Percentiles rank a stretch among this genome's conserved stretches.
phyloP scores from a whole-genome alignment of 257 asterid genomes.

The Prunella vulgaris region DNA sequence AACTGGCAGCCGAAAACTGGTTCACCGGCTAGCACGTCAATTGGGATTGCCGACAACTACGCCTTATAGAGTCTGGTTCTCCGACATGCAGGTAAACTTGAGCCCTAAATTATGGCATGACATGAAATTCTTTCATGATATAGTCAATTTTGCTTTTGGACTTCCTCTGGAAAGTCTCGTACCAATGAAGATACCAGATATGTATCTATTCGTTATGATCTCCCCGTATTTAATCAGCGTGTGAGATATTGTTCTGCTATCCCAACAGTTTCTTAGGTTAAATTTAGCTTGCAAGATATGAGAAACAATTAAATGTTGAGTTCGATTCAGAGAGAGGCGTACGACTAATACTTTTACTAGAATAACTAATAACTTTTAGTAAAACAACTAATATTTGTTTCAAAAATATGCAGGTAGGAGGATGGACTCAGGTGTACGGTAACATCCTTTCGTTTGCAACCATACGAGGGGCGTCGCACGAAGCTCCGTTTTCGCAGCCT shows the following conservation, averaged over 20 bases:
- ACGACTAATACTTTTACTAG: background rate
- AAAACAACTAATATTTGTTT: background rate
- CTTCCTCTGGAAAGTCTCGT: too few species aligned
- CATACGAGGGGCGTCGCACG: constrained; percentile 77
- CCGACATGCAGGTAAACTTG: constrained; percentile 61
- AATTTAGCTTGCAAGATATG: too few species aligned
- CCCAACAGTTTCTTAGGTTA: too few species aligned
- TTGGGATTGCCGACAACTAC: constrained; percentile 41
- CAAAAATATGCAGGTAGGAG: constrained; percentile 46
- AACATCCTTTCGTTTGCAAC: constrained; percentile 61
- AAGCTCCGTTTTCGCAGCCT: constrained; percentile 85
- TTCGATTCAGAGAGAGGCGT: too few species aligned
- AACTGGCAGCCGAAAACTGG: constrained; percentile 67
- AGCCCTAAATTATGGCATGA: too few species aligned
- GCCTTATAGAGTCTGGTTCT: constrained; percentile 76
- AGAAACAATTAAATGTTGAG: too few species aligned
- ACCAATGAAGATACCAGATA: too few species aligned
- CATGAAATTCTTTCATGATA: background rate
- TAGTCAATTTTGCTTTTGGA: too few species aligned
- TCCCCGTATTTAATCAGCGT: too few species aligned
- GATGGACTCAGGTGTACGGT: constrained; percentile 72
- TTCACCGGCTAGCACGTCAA: constrained; percentile 46
- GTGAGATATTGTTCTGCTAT: too few species aligned
- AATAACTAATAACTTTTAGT: too few species aligned
- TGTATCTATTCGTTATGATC: too few species aligned